A percentile compares a stretch with the other conserved stretches of the same genome.
These are phyloP conservation scores for Penicillium expansum DNA, from an alignment of 2,329 filamentous ascomycete genomes.

Conservation along the genomic window DNA sequence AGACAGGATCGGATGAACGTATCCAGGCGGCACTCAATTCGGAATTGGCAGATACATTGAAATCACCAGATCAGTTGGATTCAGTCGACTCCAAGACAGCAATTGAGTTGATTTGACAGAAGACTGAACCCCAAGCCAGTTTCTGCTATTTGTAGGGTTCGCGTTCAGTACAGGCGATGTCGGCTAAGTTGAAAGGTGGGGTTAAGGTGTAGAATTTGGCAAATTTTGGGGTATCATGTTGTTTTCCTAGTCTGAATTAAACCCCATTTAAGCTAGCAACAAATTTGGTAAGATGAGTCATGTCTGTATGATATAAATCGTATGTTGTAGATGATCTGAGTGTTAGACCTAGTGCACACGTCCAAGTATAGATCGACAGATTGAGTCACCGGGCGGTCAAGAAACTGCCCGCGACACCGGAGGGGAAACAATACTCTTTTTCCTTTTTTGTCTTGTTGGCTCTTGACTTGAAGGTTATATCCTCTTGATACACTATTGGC, in stretches of 20 bases:
- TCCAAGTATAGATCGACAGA: slow-evolving; percentile 3
- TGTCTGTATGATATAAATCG: not conserved
- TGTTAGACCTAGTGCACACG: not conserved
- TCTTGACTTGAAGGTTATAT: not conserved
- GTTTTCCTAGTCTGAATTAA: not conserved
- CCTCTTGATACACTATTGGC: not conserved
- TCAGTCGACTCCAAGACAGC: not conserved
- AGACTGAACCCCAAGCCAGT: not conserved
- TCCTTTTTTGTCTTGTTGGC: not conserved
- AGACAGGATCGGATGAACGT: not conserved
- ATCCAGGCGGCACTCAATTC: not conserved
- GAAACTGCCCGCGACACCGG: slow-evolving; percentile 23
- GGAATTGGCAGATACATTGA: not conserved
- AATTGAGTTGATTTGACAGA: not conserved
- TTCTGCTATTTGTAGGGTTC: not conserved
- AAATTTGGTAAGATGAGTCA: not conserved
- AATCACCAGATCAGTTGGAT: not conserved
- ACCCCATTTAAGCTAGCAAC: not conserved
- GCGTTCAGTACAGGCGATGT: not conserved
- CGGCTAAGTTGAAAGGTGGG: not conserved
- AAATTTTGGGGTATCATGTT: not conserved
- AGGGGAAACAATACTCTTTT: slow-evolving; percentile 20
- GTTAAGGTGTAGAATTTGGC: not conserved
- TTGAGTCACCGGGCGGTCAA: slow-evolving; percentile 25
- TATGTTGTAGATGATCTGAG: not conserved